Evolutionary conservation across 169 alveolate genomes (phyloP).

Genomic region (Babesia bigemina): DNA sequence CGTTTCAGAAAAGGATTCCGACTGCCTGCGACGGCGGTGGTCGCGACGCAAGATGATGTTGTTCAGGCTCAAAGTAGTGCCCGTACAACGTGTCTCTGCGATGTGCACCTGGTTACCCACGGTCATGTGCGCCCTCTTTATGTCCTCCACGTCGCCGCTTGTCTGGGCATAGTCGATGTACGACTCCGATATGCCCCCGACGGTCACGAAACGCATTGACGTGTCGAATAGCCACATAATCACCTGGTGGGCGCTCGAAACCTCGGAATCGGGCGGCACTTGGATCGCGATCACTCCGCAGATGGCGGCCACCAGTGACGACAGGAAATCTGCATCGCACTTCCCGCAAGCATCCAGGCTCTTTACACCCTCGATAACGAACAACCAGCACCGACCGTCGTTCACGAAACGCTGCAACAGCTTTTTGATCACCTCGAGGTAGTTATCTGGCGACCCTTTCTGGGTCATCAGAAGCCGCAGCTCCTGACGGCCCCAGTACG

Average conservation of each 20-base stretch:
- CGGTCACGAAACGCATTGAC: conserved; percentile 28
- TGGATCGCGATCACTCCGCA: background rate
- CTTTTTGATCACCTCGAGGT: conserved; percentile 49
- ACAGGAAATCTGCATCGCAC: conserved; percentile 17
- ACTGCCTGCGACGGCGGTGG: conserved; percentile 52
- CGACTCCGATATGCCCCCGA: conserved; percentile 46
- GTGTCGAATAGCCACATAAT: conserved; percentile 63
- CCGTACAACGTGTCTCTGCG: conserved; percentile 30
- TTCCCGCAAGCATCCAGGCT: conserved; percentile 42
- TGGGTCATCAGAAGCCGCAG: conserved; percentile 40
- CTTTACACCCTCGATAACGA: conserved; percentile 56
- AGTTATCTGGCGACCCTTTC: conserved; percentile 22
- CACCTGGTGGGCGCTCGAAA: conserved; percentile 31
- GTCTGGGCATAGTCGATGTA: conserved; percentile 67
- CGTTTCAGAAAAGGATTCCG: conserved; percentile 63
- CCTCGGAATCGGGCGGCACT: background rate
- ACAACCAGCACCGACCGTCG: conserved; percentile 60
- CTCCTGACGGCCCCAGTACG: conserved; percentile 66
- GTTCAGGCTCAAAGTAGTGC: conserved; percentile 48
- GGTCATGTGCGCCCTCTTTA: conserved; percentile 62
- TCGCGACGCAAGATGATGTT: conserved; percentile 54
- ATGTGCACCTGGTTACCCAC: conserved; percentile 34
- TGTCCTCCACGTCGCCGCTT: conserved; percentile 64
- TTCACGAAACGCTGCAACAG: conserved; percentile 33
- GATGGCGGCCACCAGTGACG: conserved; percentile 20